Evolutionary conservation across 352 stramenopile species (phyloP), one percentile per base, ranked within the genome.

Genomic region (Saprolegnia diclina): DNA sequence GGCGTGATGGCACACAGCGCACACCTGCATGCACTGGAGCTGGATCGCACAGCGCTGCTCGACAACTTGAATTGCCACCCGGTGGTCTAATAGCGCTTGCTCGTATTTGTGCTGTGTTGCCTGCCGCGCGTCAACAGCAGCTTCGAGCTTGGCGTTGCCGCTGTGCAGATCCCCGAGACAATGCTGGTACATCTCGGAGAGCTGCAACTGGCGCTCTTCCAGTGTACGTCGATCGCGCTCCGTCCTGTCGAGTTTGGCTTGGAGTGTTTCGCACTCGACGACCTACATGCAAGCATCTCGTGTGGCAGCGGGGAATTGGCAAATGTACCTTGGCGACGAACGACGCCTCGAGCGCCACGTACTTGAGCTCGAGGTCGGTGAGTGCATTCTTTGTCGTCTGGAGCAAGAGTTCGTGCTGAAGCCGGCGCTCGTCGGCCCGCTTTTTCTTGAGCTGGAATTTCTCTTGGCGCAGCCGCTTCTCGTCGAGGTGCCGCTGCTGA

Each of bases 391-490:
- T 77, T 11, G 91, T 75, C 29, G 61, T 76, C 7, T 83, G 77
- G 9, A 82, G 73, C 62, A 77, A 59, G 42, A 62, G 64, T 21
- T 92, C 83, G 62, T 87, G 78, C 61, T 94, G 84, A 4, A 72
- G 76, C 2, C 84, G 74, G 2, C 86, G 77, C 54, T 91, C 83
- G 40, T 64, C 67, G 54, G 86, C 86, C 3, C 86, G 81, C 53
- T 77, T 74, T 26, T 82, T 80, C 69, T 94, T 94, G 74, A 89
- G 90, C 29, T 88, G 76, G 16, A 94, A 77, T 29, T 79, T 82
- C 26, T 75, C 56, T 62, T 90, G 90, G 65, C 86, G 81, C 75
- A 88, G 79, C 55, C 77, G 83, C 29, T 73, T 67, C 54, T 92
- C 86, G 37, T 91, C 83, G 14, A 79, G 78, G 18, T 77, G 72